A percentile compares a stretch with the other conserved stretches of the same genome.
phyloP scores from a whole-genome alignment of 768 basidiomycete genomes.

The Suillus weaverae region DNA sequence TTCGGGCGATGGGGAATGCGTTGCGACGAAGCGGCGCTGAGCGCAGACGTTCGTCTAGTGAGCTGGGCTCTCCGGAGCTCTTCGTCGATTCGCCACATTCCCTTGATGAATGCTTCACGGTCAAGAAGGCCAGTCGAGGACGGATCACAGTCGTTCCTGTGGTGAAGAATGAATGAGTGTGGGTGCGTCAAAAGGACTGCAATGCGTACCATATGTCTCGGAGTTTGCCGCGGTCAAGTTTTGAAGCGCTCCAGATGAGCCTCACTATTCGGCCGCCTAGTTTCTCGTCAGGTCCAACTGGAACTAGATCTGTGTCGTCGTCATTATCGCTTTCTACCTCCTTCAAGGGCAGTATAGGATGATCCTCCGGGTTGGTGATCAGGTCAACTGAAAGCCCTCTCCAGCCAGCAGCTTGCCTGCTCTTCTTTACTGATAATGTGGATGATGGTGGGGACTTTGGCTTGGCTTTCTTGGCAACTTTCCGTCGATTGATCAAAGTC shows the following conservation, averaged over 20 bases:
- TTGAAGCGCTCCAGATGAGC: conserved; percentile 63
- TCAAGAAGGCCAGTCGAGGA: conserved; percentile 55
- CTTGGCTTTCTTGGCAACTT: conserved; percentile 32
- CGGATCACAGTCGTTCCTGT: conserved; percentile 72
- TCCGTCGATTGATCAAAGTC: conserved; percentile 54
- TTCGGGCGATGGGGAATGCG: conserved; percentile 34
- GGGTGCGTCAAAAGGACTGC: conserved; percentile 1
- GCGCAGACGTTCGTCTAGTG: conserved; percentile 31
- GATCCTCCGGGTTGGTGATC: conserved; percentile 46
- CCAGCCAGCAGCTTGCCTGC: conserved; percentile 70
- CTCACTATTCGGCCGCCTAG: conserved; percentile 59
- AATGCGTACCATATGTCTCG: conserved; percentile 63
- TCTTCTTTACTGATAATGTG: conserved; percentile 33
- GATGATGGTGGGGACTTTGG: conserved; percentile 33
- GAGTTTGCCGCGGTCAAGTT: conserved; percentile 52
- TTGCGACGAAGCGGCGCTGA: conserved; percentile 33
- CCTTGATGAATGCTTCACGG: conserved; percentile 65
- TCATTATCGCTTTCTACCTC: conserved; percentile 16
- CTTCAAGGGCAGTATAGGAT: conserved; percentile 16
- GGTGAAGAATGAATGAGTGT: conserved; percentile 6
- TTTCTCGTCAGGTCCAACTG: conserved; percentile 44
- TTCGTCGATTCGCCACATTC: conserved; percentile 88
- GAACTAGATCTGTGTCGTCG: conserved; percentile 27
- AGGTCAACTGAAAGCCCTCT: conserved; percentile 69
- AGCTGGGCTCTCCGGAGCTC: conserved; percentile 66